Percentiles rank a stretch among this genome's conserved stretches.
phyloP scores from a whole-genome alignment of 78 protist species.

The Pigoraptor vietnamica region DNA sequence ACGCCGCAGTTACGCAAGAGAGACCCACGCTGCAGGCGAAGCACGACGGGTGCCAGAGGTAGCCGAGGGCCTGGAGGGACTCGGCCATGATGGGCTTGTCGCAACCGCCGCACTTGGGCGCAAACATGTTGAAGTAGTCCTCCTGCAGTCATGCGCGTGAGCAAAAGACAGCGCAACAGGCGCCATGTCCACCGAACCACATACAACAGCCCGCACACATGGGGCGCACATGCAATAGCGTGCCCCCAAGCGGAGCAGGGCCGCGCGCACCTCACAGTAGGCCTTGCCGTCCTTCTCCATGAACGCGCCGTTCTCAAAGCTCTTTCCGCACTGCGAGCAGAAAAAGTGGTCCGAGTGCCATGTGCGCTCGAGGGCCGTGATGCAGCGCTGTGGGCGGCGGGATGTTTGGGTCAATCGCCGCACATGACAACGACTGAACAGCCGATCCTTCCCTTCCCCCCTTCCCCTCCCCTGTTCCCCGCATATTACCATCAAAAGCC shows the following conservation, averaged over 20 bases:
- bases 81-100: conserved; percentile 20
- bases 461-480: too few relatives aligned
- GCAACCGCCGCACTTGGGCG: conserved; percentile 38
- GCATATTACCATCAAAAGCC: too few relatives aligned
- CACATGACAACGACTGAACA: too few relatives aligned
- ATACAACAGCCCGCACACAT: background rate
- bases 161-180: background rate
- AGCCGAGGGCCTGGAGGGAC: conserved; percentile 16
- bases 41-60: conserved; percentile 37
- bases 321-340: conserved; percentile 34
- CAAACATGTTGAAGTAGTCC: conserved; percentile 23
- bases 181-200: too few relatives aligned
- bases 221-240: background rate
- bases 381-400: conserved; percentile 3
- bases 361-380: conserved; percentile 31
- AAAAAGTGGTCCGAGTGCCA: conserved; percentile 49
- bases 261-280: conserved; percentile 20
- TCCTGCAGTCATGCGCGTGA: too few relatives aligned
- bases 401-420: too few relatives aligned
- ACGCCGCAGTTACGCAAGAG: too few relatives aligned
- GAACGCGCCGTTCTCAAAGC: conserved; percentile 15
- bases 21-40: conserved; percentile 16
- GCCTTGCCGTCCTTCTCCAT: conserved; percentile 41
- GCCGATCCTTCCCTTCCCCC: too few relatives aligned
- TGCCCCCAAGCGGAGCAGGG: too few relatives aligned